Base-by-base conservation (phyloP, 208 protist genomes). In the Leishmania aethiopica region DNA sequence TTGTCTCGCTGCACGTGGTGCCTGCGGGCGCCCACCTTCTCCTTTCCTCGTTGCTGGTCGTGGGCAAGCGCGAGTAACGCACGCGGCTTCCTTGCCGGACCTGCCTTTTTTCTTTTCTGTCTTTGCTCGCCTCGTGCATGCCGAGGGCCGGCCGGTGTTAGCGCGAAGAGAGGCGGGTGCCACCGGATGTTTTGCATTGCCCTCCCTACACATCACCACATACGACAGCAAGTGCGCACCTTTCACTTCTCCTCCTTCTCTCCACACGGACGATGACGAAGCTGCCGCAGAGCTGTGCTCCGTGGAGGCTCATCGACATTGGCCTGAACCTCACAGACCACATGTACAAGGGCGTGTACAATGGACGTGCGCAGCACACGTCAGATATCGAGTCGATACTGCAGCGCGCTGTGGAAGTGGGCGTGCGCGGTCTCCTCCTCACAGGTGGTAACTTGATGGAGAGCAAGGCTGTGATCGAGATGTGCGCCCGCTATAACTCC, bases 291-390 rank as follows among this genome's bases (percentile, higher is more conserved):
- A 77, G 60, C 66, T 82, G 77, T 59, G 51, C 83, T 11, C 69
- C 80, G 64, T 90, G 91, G 85, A 80, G 83, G 17, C 88, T 95
- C 47, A 87, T 97, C 78, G 95, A 98, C 84, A 96, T 97, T 84
- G 94, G 92, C n/a, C 80, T 95, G 60, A 98, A 98, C 80, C 86
- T 98, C 55, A 95, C 91, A 8, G 92, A 96, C 78, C 55, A 79
- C 25, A 96, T 97, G 94, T 98, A 90, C 80, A 74, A 71, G 11
- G 95, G 95, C n/a, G 75, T 82, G 45, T 97, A 98, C 84, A 72
- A 93, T 57, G 90, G 86, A 42, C 89, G 90, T 32, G 64, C 67
- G 32, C 80, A 83, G 1, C 95, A 98, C 78, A 28, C 76, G 0
- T 19, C 69, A 2, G 96, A 98, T 77, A 80, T 97, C 47, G 83